Base-by-base conservation (phyloP, 352 stramenopile species). In the Phytophthora hibernalis region DNA sequence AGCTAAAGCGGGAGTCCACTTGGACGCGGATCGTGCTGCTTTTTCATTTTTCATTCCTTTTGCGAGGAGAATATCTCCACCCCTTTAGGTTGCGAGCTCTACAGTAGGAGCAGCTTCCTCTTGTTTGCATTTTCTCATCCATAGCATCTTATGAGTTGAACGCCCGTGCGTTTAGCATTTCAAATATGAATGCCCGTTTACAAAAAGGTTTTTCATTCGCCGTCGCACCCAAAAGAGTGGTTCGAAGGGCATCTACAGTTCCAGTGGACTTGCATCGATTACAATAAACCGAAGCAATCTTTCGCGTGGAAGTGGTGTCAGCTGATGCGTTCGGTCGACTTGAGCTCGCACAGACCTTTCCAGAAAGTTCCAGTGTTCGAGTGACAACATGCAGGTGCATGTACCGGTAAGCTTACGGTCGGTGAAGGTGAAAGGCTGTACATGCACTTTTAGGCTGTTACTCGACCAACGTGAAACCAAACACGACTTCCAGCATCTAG, bases 121-220 rank as follows among this genome's bases (percentile, higher is more conserved):
- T 54, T 59, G 58, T 54, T 72, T 57, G 21, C 40, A 49, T 56
- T 42, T 62, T 37, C 26, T 52, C 45, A 45, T 48, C 20, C 15
- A 37, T 72, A 61, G 65, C 65, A 73, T 73, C 59, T 61, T 69
- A 68, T 60, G 65, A 72, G 58, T 61, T 72, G 45, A 68, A 56
- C 65, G 65, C 65, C 12, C 21, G 21, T 72, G 59, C 65, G 65
- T 73, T 73, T 69, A 64, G 38, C 58, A 64, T 50, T 59, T 69
- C 31, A 56, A 44, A 72, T 68, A 68, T 72, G 65, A 72, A 68
- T 72, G 58, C 56, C 48, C 18, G 48, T 55, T 54, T 49, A 26
- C 11, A 40, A n/a, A n/a, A n/a, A n/a, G n/a, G n/a, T n/a, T n/a
- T n/a, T n/a, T n/a, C n/a, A n/a, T n/a, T n/a, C n/a, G n/a, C n/a